These are phyloP conservation scores for Usnea hakonensis DNA, from an alignment of 495 filamentous ascomycete genomes.

Conservation along the genomic window DNA sequence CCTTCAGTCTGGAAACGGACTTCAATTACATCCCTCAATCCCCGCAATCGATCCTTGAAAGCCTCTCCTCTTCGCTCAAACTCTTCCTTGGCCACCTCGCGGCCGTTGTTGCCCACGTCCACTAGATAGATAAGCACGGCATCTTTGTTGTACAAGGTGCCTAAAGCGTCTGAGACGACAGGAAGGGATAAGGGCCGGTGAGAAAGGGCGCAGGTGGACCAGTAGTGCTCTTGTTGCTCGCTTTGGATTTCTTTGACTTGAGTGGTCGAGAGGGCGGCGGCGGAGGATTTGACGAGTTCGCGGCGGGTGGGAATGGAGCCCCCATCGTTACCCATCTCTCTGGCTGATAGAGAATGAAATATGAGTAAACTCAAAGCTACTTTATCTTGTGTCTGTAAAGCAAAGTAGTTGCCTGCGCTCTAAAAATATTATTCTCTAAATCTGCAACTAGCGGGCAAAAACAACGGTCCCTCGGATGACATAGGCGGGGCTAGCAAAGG, in stretches of 20 bases:
- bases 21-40: constrained; percentile 80
- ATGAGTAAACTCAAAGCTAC: background rate
- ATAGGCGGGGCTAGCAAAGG: background rate
- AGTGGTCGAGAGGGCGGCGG: constrained; percentile 69
- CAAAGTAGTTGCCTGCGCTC: background rate
- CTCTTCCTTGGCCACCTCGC: constrained; percentile 45
- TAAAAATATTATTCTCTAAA: background rate
- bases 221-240: constrained; percentile 75
- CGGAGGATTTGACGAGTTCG: constrained; percentile 87
- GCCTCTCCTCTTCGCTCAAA: constrained; percentile 44
- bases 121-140: constrained; percentile 76
- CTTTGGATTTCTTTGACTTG: constrained; percentile 82
- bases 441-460: background rate
- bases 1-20: constrained; percentile 64
- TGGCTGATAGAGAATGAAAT: background rate
- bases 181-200: constrained; percentile 63
- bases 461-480: background rate
- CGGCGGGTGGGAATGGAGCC: constrained; percentile 89
- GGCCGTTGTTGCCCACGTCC: constrained; percentile 45
- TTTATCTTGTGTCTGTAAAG: background rate
- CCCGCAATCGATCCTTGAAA: constrained; percentile 64
- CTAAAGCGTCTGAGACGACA: constrained; percentile 75
- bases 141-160: constrained; percentile 93
- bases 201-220: constrained; percentile 80
- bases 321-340: constrained; percentile 86